A percentile compares a stretch with the other conserved stretches of the same genome.
These are phyloP conservation scores for Naegleria lovaniensis DNA, from an alignment of 208 protist genomes.

Conservation along the genomic window DNA sequence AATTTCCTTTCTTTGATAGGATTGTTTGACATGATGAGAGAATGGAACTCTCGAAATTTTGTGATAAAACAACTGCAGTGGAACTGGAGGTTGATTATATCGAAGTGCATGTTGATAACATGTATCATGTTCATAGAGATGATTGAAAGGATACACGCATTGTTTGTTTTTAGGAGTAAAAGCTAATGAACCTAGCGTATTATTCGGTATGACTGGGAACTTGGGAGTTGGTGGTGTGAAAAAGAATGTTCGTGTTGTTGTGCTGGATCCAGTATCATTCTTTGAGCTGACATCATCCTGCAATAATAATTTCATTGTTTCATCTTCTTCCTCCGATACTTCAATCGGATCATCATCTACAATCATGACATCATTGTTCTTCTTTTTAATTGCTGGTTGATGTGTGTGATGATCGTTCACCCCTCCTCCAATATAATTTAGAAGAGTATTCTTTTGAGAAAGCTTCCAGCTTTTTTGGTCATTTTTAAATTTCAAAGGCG, in stretches of 20 bases:
- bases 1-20: background rate
- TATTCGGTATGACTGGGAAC: background rate
- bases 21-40: background rate
- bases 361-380: background rate
- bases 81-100: background rate
- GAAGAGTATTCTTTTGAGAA: too few relatives aligned
- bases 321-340: background rate
- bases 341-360: background rate
- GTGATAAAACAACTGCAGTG: background rate
- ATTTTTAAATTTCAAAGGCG: too few relatives aligned
- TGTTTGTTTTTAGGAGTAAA: background rate
- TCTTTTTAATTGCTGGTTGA: too few relatives aligned
- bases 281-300: background rate
- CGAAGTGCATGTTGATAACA: background rate
- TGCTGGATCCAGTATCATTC: too few relatives aligned
- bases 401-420: too few relatives aligned
- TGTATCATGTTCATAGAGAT: background rate
- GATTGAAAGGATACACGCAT: background rate
- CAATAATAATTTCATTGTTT: background rate
- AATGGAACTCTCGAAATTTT: background rate
- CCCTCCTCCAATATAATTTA: too few relatives aligned
- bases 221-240: too few relatives aligned
- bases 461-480: too few relatives aligned
- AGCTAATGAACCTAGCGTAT: background rate
- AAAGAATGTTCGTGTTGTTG: too few relatives aligned